Base-by-base conservation (phyloP, 148 eudicot species). In the Vaccinium darrowii region DNA sequence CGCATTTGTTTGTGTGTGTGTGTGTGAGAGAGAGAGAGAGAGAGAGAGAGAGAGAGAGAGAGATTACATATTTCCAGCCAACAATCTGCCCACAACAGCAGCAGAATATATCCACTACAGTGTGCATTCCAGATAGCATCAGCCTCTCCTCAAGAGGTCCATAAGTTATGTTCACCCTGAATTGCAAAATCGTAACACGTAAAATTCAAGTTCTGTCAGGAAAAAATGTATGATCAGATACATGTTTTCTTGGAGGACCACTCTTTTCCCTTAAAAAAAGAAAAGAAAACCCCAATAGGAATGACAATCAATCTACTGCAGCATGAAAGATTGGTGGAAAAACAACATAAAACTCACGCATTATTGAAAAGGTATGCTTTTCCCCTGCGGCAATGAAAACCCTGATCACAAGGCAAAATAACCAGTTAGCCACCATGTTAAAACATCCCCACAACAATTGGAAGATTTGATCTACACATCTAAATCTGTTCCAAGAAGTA, bases 1-100 rank as follows among this genome's bases (percentile, higher is more conserved):
- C 23, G 62, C 18, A 27, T 25, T 14, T 16, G 49, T 16, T 47
- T 33, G 47, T 72, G 72, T 23, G 2, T 57, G 25, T 79, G 81
- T 21, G 33, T 11, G 76, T 6, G 78, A 15, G 78, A 33, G 67
- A 16, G 52, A 30, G 62, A 53, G 90, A 88, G 89, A 83, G 60
- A 43, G 21, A 47, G 53, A 49, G 78, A 2, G 79, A 3, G 57
- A 19, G 74, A n/a, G 56, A 21, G 65, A 56, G 90, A 88, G 89
- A 83, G 62, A 56, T 23, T 92, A 96, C 98, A 87, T 96, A 96
- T 96, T 96, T 96, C 98, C 98, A 96, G 80, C 98, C 98, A 53
- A 92, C 91, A 74, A 90, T 90, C 84, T 96, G 98, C 27, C 98
- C 95, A 57, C 98, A 96, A 87, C 90, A 91, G 88, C 98, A 93